Evolutionary conservation across 2,329 filamentous ascomycete species (phyloP), one percentile per base, ranked within the genome.

Genomic region (Colletotrichum sp.): DNA sequence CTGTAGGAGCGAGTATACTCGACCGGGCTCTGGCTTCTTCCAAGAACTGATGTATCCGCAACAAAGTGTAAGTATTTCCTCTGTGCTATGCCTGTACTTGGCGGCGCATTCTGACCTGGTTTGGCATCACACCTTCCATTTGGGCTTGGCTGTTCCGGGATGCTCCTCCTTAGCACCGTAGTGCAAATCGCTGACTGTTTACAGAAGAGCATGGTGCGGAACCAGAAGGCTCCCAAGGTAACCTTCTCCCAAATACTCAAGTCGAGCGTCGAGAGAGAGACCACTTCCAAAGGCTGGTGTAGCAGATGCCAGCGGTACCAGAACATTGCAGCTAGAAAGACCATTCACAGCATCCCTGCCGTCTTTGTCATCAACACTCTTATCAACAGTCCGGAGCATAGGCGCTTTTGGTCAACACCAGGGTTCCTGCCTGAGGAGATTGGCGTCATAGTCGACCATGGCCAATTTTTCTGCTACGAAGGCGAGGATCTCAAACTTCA

Each of bases 361-460:
- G 95, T 98, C n/a, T 84, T 99, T 77, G 94, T 98, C 87, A 90
- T 99, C 30, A 98, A 98, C 82, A 95, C 95, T 1, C 92, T 95
- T 13, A 93, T 95, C 55, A 92, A 90, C 7, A 93, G 87, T 62
- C 90, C 92, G 4, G 94, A 96, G 78, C 92, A 95, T 44, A 93
- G 93, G 80, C 90, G 94, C 75, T 89, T 98, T 18, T 99, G 98
- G 98, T 92, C 95, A 2, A 95, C 93, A 15, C 95, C 95, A 1
- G 95, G 95, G 18, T 99, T 96, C 93, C 88, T 99, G 15, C 97
- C 97, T 0, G 94, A 97, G 81, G 96, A 99, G 83, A 96, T 99
- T 80, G 97, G 97, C 48, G 92, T 99, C 81, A 95, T 98, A 73
- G 92, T 98, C 73, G 95, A 98, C 75, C 92, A 95, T 80, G 95